Conservation (phyloP, 805 yeast genomes). For the Brettanomyces sp. region DNA sequence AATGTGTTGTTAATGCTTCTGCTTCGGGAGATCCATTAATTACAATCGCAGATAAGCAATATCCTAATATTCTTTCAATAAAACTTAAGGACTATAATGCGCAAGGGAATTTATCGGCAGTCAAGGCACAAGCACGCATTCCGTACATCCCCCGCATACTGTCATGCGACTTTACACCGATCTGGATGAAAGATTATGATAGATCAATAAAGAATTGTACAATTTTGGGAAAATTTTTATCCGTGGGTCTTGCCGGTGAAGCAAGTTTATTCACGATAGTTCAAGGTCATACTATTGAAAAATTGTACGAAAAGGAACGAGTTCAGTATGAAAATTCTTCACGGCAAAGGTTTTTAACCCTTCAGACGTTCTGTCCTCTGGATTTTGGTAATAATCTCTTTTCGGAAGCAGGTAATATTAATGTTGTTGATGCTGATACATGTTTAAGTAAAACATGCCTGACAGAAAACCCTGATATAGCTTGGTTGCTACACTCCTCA, state of each 20-base stretch:
- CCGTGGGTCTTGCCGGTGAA: slow-evolving; percentile 32
- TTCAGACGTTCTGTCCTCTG: neutral
- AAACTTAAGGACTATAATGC: slow-evolving; percentile 2
- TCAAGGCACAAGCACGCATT: slow-evolving; percentile 11
- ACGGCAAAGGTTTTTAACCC: neutral
- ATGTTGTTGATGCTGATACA: neutral
- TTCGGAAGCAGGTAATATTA: neutral
- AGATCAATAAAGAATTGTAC: neutral
- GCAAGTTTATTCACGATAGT: slow-evolving; percentile 12
- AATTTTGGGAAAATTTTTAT: slow-evolving; percentile 5
- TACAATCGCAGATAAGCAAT: slow-evolving; percentile 14
- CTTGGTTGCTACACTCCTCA: neutral
- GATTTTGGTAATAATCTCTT: neutral
- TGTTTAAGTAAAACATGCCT: neutral
- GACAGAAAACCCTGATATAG: neutral
- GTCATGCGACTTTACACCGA: slow-evolving; percentile 21
- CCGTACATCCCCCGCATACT: slow-evolving; percentile 26
- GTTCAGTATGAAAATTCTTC: neutral
- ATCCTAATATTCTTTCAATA: slow-evolving; percentile 10
- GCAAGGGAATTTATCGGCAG: slow-evolving; percentile 2
- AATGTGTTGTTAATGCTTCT: slow-evolving; percentile 9
- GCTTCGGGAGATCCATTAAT: slow-evolving; percentile 1
- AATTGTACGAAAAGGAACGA: neutral
- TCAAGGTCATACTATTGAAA: slow-evolving; percentile 7
- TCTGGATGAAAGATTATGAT: slow-evolving; percentile 18